These are phyloP conservation scores for Thamnidium elegans DNA, from an alignment of 192 early-diverging fungal species.

Conservation along the genomic window DNA sequence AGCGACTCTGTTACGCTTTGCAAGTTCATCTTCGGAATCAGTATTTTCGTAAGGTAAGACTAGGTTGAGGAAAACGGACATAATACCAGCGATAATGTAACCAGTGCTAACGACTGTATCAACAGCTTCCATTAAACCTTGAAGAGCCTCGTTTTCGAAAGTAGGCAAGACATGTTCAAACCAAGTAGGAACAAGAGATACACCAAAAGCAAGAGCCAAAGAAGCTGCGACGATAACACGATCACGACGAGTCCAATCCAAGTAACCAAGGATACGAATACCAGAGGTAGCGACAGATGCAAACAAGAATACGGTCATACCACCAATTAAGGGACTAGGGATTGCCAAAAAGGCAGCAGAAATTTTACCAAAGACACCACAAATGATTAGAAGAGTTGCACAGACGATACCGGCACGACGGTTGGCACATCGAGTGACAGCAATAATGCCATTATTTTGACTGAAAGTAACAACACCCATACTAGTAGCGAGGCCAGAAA, in stretches of 20 bases:
- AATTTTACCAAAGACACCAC: conserved; percentile 54
- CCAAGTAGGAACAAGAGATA: conserved; percentile 47
- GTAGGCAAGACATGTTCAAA: conserved; percentile 43
- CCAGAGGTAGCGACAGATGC: conserved; percentile 54
- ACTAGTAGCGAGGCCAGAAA: conserved; percentile 47
- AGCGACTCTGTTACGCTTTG: background rate
- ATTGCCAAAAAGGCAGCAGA: conserved; percentile 48
- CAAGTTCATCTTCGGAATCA: background rate
- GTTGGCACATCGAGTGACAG: conserved; percentile 55
- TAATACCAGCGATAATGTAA: conserved; percentile 44
- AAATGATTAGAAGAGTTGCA: conserved; percentile 49
- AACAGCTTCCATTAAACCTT: conserved; percentile 43
- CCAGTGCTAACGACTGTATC: conserved; percentile 47
- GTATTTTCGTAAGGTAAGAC: conserved; percentile 33
- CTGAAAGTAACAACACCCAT: conserved; percentile 54
- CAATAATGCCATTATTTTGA: conserved; percentile 59
- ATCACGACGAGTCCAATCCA: conserved; percentile 55
- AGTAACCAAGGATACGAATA: conserved; percentile 50
- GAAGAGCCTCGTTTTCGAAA: conserved; percentile 39
- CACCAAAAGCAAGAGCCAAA: conserved; percentile 48
- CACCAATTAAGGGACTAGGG: conserved; percentile 50
- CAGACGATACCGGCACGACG: conserved; percentile 52
- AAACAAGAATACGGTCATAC: conserved; percentile 57
- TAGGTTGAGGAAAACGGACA: conserved; percentile 42
- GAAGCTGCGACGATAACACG: conserved; percentile 50